These are phyloP conservation scores for Posidonia oceanica DNA, from an alignment of 116 monocot genomes.

Conservation along the genomic window DNA sequence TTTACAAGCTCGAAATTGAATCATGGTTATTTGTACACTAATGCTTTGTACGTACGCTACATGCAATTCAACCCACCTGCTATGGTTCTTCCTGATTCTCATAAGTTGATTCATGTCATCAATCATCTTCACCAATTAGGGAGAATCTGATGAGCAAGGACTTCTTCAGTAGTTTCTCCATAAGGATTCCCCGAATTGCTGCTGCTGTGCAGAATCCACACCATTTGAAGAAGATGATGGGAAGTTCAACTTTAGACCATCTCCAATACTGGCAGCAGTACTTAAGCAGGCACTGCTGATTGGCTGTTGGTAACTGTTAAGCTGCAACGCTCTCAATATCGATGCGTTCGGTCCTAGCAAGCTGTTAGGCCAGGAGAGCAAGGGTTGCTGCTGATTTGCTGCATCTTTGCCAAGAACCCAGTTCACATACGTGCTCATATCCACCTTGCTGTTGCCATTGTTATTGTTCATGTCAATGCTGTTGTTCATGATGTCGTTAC, in stretches of 20 bases:
- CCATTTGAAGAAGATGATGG: not conserved
- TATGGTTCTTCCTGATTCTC: not conserved
- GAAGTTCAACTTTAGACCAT: not conserved
- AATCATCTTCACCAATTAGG: no score
- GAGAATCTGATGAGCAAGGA: not conserved
- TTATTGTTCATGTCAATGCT: conserved; percentile 4
- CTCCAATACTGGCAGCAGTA: not conserved
- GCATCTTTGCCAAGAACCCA: not conserved
- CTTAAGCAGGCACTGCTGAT: not conserved
- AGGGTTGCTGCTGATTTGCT: not conserved
- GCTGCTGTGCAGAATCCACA: not conserved
- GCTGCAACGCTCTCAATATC: conserved; percentile 2
- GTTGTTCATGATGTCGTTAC: conserved; percentile 7
- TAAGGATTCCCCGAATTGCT: not conserved
- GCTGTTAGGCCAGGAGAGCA: not conserved
- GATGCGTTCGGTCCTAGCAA: conserved; percentile 1
- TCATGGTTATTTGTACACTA: not conserved
- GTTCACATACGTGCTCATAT: conserved; percentile 2
- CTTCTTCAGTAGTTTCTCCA: conserved; percentile 1
- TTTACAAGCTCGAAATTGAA: not conserved
- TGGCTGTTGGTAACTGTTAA: not conserved
- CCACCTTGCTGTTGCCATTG: not conserved
- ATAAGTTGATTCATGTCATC: not conserved
- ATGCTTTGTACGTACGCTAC: not conserved
- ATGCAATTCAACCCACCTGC: not conserved